Evolutionary conservation across 1,139 yeast species (phyloP).

Genomic region (Geotrichum australiense): DNA sequence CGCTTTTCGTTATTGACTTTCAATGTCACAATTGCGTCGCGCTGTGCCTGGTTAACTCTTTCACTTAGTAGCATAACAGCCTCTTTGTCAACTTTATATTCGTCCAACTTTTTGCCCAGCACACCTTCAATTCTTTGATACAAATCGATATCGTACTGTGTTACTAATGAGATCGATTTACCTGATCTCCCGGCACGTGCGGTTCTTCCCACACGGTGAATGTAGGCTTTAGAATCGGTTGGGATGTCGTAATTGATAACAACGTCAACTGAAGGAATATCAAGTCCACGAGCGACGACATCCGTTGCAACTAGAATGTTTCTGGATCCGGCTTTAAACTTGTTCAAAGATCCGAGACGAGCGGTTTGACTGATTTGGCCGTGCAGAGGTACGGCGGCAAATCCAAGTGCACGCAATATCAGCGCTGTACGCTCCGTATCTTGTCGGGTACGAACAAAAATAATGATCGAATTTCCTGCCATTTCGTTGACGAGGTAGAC

Average conservation of each 20-base stretch:
- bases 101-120: constrained; percentile 64
- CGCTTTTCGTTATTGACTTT: constrained; percentile 48
- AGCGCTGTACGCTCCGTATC: constrained; percentile 89
- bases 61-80: constrained; percentile 74
- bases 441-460: constrained; percentile 91
- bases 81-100: constrained; percentile 73
- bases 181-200: constrained; percentile 93
- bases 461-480: constrained; percentile 79
- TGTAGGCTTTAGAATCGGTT: constrained; percentile 95
- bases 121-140: constrained; percentile 67
- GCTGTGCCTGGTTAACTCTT: constrained; percentile 85
- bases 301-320: constrained; percentile 90
- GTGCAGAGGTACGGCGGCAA: constrained; percentile 86
- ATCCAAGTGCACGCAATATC: constrained; percentile 72
- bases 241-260: constrained; percentile 95
- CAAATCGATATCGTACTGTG: constrained; percentile 89
- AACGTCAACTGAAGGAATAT: constrained; percentile 89
- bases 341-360: constrained; percentile 85
- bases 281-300: constrained; percentile 97
- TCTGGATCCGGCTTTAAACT: constrained; percentile 80
- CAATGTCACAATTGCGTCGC: constrained; percentile 82
- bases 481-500: constrained; percentile 76
- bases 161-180: constrained; percentile 80
- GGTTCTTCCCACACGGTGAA: constrained; percentile 97
- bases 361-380: constrained; percentile 92